Percentiles rank a stretch among this genome's conserved stretches.
Conservation (phyloP, 2,329 filamentous ascomycete genomes). For the Claviceps pazoutovae region DNA sequence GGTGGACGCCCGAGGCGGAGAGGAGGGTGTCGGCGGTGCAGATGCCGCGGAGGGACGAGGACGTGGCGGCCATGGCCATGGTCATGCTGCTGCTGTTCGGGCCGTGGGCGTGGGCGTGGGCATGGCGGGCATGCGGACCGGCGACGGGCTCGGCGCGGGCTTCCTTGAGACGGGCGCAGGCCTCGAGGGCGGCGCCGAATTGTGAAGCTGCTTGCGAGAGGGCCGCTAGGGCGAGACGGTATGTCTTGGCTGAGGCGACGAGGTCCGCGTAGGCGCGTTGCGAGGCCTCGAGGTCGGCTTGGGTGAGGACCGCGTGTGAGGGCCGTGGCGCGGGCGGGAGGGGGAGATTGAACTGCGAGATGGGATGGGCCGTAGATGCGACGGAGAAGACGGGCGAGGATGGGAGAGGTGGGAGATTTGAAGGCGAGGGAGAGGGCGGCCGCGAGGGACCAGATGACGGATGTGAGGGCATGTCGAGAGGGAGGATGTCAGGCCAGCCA, state of each 20-base stretch:
- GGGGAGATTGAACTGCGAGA: constrained; percentile 45
- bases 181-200: constrained; percentile 51
- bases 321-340: constrained; percentile 45
- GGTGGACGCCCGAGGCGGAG: constrained; percentile 49
- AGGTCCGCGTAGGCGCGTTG: constrained; percentile 50
- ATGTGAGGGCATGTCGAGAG: not conserved
- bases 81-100: constrained; percentile 23
- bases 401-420: constrained; percentile 46
- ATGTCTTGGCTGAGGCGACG: constrained; percentile 46
- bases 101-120: constrained; percentile 41
- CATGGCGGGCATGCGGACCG: constrained; percentile 22
- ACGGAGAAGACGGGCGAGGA: constrained; percentile 50
- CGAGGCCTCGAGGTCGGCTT: constrained; percentile 48
- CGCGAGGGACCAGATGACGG: constrained; percentile 17
- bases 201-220: constrained; percentile 47
- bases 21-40: constrained; percentile 52
- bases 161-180: constrained; percentile 55
- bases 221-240: constrained; percentile 46
- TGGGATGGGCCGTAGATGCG: constrained; percentile 46
- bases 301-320: constrained; percentile 45
- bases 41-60: constrained; percentile 20
- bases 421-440: constrained; percentile 36
- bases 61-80: constrained; percentile 28
- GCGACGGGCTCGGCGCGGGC: constrained; percentile 43
- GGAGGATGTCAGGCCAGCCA: not conserved